Evolutionary conservation across 768 basidiomycete species (phyloP).

Genomic region (Suillus lakei): DNA sequence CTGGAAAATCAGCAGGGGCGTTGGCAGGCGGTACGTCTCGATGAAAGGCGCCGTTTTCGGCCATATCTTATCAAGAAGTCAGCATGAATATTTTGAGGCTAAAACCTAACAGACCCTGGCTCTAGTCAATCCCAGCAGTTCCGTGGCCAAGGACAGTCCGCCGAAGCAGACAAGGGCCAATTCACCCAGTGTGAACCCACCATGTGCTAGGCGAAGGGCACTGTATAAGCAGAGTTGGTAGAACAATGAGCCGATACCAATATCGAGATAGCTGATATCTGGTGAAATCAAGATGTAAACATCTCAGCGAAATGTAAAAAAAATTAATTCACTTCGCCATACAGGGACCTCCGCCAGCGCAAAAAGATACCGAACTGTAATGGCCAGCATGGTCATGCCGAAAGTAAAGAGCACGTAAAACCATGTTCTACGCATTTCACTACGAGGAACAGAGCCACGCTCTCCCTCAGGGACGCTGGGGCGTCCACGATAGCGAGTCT

Average conservation of each 20-base stretch:
- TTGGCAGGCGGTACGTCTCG: conserved; percentile 91
- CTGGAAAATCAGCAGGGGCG: conserved; percentile 90
- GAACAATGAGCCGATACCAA: conserved; percentile 73
- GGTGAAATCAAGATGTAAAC: conserved; percentile 14
- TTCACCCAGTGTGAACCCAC: conserved; percentile 96
- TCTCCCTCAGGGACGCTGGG: conserved; percentile 63
- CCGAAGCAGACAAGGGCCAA: conserved; percentile 88
- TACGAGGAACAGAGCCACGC: conserved; percentile 76
- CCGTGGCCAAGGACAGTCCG: conserved; percentile 84
- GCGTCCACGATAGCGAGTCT: conserved; percentile 51
- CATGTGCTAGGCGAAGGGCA: conserved; percentile 86
- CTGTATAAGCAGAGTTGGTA: conserved; percentile 93
- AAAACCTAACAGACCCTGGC: conserved; percentile 56
- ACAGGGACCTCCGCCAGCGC: conserved; percentile 49
- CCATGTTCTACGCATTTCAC: conserved; percentile 64
- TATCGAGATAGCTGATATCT: conserved; percentile 84
- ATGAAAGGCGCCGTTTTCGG: conserved; percentile 81
- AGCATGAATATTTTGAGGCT: conserved; percentile 1
- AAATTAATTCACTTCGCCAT: conserved; percentile 68
- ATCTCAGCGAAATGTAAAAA: neutral
- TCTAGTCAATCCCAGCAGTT: conserved; percentile 83
- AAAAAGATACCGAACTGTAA: conserved; percentile 55
- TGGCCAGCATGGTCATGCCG: conserved; percentile 51
- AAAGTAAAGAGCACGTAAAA: conserved; percentile 71
- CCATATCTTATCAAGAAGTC: conserved; percentile 60